Evolutionary conservation across 177 flowering plant species (phyloP).

Genomic region (Vitis hybrid): DNA sequence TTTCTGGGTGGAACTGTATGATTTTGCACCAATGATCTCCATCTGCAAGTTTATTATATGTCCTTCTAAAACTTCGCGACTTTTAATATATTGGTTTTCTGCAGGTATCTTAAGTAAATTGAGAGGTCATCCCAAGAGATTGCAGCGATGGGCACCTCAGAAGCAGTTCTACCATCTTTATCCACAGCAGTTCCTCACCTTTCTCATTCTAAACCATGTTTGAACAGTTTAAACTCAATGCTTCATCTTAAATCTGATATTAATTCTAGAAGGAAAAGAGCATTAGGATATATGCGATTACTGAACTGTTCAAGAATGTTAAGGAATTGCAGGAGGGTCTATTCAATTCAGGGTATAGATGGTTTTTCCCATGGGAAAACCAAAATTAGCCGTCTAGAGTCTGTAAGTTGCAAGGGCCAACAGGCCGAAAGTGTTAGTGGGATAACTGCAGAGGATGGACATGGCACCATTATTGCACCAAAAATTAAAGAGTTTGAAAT

Average conservation of each 20-base stretch:
- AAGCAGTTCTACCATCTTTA: constrained; percentile 39
- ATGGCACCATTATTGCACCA: constrained; percentile 24
- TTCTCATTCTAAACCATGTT: constrained; percentile 18
- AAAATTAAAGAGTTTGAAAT: constrained; percentile 22
- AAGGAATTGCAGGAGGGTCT: constrained; percentile 10
- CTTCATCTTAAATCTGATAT: constrained; percentile 16
- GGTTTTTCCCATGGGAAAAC: constrained; percentile 11
- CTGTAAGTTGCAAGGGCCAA: constrained; percentile 39
- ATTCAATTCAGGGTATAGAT: constrained; percentile 7
- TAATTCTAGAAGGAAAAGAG: constrained; percentile 15
- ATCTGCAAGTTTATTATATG: too few relatives aligned
- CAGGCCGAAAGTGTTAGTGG: constrained; percentile 34
- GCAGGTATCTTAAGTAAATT: too few relatives aligned
- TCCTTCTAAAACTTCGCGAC: too few relatives aligned
- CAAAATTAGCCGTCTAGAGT: constrained; percentile 7
- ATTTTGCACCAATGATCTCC: too few relatives aligned
- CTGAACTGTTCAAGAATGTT: constrained; percentile 12
- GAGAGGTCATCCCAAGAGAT: neutral
- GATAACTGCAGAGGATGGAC: constrained; percentile 28
- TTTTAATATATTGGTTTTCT: too few relatives aligned
- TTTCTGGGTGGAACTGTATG: too few relatives aligned
- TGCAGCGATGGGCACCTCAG: constrained; percentile 33
- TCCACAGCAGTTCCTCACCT: constrained; percentile 26
- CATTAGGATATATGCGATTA: neutral
- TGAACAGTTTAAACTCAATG: constrained; percentile 16